Percentiles rank a stretch among this genome's conserved stretches.
Evolutionary conservation across 163 green algal species (phyloP).

Genomic region (Prototheca wickerhamii): DNA sequence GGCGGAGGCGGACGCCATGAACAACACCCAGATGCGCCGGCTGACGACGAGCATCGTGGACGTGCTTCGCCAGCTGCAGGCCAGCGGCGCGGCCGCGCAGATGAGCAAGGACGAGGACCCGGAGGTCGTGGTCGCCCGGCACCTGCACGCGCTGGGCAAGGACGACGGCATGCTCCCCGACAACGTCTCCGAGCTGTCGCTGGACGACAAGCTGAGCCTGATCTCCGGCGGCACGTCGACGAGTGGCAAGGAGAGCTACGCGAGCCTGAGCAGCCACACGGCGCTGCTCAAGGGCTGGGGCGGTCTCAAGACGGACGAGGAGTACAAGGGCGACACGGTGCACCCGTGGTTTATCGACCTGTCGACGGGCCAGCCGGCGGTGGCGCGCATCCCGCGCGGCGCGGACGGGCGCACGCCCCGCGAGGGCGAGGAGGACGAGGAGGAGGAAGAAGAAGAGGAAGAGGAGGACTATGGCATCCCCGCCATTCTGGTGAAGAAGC

Average conservation of each 20-base stretch:
- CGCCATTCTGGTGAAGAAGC: conserved; percentile 12
- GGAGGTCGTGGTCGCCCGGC: not conserved
- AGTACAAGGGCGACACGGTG: conserved; percentile 25
- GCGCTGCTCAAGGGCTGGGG: conserved; percentile 8
- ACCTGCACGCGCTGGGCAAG: not conserved
- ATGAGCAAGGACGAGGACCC: conserved; percentile 1
- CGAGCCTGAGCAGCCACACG: not conserved
- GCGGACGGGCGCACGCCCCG: not conserved
- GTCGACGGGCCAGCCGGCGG: not conserved
- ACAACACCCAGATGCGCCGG: conserved; percentile 15
- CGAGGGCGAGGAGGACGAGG: not conserved
- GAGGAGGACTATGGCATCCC: conserved; percentile 5
- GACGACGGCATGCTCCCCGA: not conserved
- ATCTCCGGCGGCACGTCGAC: conserved; percentile 6
- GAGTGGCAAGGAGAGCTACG: conserved; percentile 14
- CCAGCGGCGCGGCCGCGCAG: not conserved
- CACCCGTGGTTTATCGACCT: conserved; percentile 22
- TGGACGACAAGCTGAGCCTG: conserved; percentile 24
- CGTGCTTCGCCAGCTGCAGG: conserved; percentile 21
- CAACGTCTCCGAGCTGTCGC: conserved; percentile 7
- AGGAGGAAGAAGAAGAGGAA: not conserved
- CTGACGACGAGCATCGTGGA: conserved; percentile 28
- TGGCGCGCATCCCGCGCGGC: not conserved
- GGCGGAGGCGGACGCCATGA: not conserved
- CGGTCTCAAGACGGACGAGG: conserved; percentile 1